phyloP scores from a whole-genome alignment of 2,329 filamentous ascomycete genomes.

The Cadophora malorum region DNA sequence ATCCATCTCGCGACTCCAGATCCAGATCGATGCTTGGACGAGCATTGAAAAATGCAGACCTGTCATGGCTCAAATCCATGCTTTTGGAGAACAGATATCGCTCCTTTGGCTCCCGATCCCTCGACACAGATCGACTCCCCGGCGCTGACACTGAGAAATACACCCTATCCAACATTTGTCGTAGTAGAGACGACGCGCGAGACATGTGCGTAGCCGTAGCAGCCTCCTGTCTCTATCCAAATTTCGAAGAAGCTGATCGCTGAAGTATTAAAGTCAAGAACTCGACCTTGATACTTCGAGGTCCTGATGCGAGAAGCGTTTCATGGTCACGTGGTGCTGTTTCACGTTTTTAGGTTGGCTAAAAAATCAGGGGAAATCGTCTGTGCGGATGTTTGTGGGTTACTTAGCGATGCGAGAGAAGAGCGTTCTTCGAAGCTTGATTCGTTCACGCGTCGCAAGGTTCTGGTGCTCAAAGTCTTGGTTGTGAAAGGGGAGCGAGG shows the following conservation, averaged over 20 bases:
- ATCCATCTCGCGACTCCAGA: slow-evolving; percentile 3
- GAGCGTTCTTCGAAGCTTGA: neutral
- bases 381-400: slow-evolving; percentile 11
- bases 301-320: slow-evolving; percentile 3
- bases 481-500: neutral
- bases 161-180: slow-evolving; percentile 17
- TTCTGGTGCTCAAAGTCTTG: neutral
- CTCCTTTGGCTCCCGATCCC: slow-evolving; percentile 11
- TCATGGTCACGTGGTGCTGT: slow-evolving; percentile 15
- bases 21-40: slow-evolving; percentile 10
- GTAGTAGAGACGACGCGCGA: neutral
- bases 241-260: neutral
- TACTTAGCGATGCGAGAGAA: neutral
- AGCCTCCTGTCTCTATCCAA: neutral
- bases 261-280: neutral
- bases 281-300: neutral
- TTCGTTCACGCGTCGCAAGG: slow-evolving; percentile 5
- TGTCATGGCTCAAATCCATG: slow-evolving; percentile 11
- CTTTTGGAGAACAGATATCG: neutral
- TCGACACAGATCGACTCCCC: slow-evolving; percentile 13
- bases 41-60: slow-evolving; percentile 13
- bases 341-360: slow-evolving; percentile 11
- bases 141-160: slow-evolving; percentile 12
- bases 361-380: neutral
- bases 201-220: neutral